These are phyloP conservation scores for Fusarium sp. DNA, from an alignment of 2,329 filamentous ascomycete species.

Conservation along the genomic window DNA sequence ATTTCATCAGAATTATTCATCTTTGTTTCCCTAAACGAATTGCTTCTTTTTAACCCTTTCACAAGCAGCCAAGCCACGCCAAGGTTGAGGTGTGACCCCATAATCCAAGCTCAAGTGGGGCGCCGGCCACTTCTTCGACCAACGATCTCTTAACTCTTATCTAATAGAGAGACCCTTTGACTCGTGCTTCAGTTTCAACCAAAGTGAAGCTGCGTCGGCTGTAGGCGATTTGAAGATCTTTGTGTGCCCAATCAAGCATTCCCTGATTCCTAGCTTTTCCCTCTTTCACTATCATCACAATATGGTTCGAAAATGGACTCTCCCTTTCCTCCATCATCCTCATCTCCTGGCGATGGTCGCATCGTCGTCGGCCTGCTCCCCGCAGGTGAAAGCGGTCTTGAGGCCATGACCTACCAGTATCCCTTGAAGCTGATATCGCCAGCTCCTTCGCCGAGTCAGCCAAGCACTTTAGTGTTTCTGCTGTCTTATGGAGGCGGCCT, in stretches of 20 bases:
- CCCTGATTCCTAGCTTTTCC: background rate
- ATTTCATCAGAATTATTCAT: background rate
- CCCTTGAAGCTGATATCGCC: constrained; percentile 94
- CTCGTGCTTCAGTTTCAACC: constrained; percentile 17
- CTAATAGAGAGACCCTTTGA: constrained; percentile 18
- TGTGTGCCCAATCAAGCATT: constrained; percentile 57
- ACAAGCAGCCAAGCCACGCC: constrained; percentile 32
- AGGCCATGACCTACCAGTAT: constrained; percentile 87
- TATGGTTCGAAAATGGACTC: constrained; percentile 61
- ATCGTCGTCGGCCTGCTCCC: constrained; percentile 81
- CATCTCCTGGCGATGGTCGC: constrained; percentile 79
- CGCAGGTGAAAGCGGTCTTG: constrained; percentile 75
- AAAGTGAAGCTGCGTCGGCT: constrained; percentile 49
- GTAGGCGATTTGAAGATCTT: constrained; percentile 89
- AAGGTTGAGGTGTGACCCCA: constrained; percentile 17
- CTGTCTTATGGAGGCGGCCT: constrained; percentile 95
- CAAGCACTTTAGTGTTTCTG: constrained; percentile 84
- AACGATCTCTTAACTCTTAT: constrained; percentile 30
- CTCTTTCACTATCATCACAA: constrained; percentile 18
- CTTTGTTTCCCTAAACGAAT: background rate
- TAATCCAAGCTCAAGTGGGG: constrained; percentile 21
- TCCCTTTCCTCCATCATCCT: constrained; percentile 81
- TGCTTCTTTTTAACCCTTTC: background rate
- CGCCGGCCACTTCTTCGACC: constrained; percentile 31
- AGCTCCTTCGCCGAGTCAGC: constrained; percentile 69